A percentile compares a stretch with the other conserved stretches of the same genome.
Evolutionary conservation across 108 stramenopile genomes (phyloP).

Genomic region (Cylindrotheca closterium): DNA sequence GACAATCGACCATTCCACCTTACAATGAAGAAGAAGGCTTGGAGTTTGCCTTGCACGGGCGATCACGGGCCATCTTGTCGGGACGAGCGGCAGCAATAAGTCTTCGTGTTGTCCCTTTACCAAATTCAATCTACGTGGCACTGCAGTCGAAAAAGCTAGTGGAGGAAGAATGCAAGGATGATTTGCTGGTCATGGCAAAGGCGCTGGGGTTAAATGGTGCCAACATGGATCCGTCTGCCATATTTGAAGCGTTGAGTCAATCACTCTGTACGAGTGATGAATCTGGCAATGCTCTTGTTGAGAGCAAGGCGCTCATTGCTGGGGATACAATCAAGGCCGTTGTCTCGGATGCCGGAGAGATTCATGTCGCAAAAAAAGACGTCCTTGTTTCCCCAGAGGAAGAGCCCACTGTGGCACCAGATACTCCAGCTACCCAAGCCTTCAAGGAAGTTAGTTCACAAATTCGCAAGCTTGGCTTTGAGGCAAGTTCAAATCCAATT

Average conservation of each 20-base stretch:
- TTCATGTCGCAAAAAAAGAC: slow-evolving; percentile 37
- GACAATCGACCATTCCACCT: slow-evolving; percentile 80
- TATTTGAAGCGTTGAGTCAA: slow-evolving; percentile 43
- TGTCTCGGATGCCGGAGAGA: slow-evolving; percentile 26
- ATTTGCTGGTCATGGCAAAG: slow-evolving; percentile 49
- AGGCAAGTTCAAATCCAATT: slow-evolving; percentile 3
- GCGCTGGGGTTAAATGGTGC: slow-evolving; percentile 55
- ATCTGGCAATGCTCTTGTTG: slow-evolving; percentile 50
- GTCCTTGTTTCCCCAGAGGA: too few relatives aligned
- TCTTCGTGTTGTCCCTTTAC: slow-evolving; percentile 66
- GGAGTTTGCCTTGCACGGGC: slow-evolving; percentile 54
- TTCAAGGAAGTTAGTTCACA: too few relatives aligned
- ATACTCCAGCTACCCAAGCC: too few relatives aligned
- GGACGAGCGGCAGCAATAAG: slow-evolving; percentile 74
- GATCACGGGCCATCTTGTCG: slow-evolving; percentile 65
- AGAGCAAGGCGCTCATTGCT: slow-evolving; percentile 19
- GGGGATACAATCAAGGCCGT: slow-evolving; percentile 38
- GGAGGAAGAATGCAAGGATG: slow-evolving; percentile 41
- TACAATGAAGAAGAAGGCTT: slow-evolving; percentile 88
- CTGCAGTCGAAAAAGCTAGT: slow-evolving; percentile 40
- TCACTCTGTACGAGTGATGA: slow-evolving; percentile 37
- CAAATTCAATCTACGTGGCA: slow-evolving; percentile 41
- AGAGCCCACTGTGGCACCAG: too few relatives aligned
- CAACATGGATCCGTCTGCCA: slow-evolving; percentile 17
- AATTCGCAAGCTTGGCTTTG: slow-evolving; percentile 12